A percentile compares a stretch with the other conserved stretches of the same genome.
phyloP scores from a whole-genome alignment of 225 moss, liverwort and hornwort genomes.

The Bryoerythrophyllum caledonicum region DNA sequence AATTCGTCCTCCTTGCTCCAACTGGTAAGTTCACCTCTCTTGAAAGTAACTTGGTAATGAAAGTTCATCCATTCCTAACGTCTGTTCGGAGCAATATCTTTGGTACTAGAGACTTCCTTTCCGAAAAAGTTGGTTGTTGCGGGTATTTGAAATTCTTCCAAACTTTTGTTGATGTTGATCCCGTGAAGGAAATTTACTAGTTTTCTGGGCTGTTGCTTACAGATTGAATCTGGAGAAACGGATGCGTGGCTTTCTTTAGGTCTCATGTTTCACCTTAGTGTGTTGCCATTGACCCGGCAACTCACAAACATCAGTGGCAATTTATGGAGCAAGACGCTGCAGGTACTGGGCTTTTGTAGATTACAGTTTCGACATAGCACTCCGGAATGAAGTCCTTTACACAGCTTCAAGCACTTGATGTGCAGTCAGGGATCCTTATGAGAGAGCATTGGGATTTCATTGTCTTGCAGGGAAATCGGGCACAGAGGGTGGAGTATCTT shows the following conservation, averaged over 20 bases:
- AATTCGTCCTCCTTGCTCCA: constrained; percentile 71
- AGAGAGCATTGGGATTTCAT: constrained; percentile 8
- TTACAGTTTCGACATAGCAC: not conserved
- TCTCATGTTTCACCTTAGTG: constrained; percentile 95
- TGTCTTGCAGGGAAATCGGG: constrained; percentile 81
- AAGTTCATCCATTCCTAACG: not conserved
- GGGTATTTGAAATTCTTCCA: not conserved
- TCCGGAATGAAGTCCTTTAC: not conserved
- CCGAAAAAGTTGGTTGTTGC: not conserved
- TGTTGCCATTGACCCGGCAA: constrained; percentile 92
- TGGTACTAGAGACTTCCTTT: not conserved
- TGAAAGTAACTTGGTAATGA: not conserved
- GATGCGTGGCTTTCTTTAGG: constrained; percentile 95
- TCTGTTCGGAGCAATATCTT: constrained; percentile 4
- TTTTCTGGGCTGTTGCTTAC: constrained; percentile 29
- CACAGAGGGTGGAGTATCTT: constrained; percentile 95
- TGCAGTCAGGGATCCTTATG: constrained; percentile 10
- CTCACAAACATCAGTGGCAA: constrained; percentile 99
- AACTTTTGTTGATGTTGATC: not conserved
- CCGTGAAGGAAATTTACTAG: constrained; percentile 4
- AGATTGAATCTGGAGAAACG: constrained; percentile 97
- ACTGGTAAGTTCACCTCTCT: constrained; percentile 55
- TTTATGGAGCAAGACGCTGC: constrained; percentile 92
- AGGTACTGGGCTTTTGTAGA: constrained; percentile 43
- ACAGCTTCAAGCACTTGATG: not conserved